Conservation (phyloP, 805 yeast species). For the Osmozyma mogii region DNA sequence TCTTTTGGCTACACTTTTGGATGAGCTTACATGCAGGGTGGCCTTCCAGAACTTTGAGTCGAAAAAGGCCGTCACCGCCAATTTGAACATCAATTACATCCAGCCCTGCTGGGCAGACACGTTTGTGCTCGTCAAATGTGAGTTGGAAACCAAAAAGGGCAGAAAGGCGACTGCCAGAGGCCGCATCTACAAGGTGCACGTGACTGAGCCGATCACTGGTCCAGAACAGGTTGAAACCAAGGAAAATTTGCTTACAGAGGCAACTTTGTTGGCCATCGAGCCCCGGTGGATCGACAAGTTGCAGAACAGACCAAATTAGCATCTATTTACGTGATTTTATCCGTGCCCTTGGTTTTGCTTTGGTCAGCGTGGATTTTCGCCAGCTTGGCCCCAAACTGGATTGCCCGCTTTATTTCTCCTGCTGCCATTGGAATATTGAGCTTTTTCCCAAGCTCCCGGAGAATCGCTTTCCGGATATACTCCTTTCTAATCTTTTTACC, state of each 20-base stretch:
- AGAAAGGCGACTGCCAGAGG: constrained; percentile 35
- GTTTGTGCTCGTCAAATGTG: constrained; percentile 27
- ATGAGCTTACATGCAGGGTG: constrained; percentile 34
- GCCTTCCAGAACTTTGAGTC: constrained; percentile 35
- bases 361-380: constrained; percentile 87
- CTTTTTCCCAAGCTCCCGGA: constrained; percentile 53
- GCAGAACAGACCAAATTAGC: constrained; percentile 3
- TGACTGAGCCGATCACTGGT: constrained; percentile 7
- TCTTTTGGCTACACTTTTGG: constrained; percentile 33
- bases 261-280: constrained; percentile 35
- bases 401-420: constrained; percentile 82
- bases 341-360: constrained; percentile 73
- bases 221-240: constrained; percentile 13
- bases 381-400: constrained; percentile 92
- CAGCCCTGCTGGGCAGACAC: constrained; percentile 28
- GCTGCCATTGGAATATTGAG: constrained; percentile 49
- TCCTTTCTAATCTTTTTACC: constrained; percentile 20
- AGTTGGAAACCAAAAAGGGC: constrained; percentile 23
- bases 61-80: constrained; percentile 36
- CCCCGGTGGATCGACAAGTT: constrained; percentile 33
- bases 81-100: constrained; percentile 32
- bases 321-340: constrained; percentile 12
- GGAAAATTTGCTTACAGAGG: constrained; percentile 23
- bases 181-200: constrained; percentile 19
- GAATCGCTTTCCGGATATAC: constrained; percentile 41